phyloP scores from a whole-genome alignment of 345 rosid genomes.

The Syzygium grande region DNA sequence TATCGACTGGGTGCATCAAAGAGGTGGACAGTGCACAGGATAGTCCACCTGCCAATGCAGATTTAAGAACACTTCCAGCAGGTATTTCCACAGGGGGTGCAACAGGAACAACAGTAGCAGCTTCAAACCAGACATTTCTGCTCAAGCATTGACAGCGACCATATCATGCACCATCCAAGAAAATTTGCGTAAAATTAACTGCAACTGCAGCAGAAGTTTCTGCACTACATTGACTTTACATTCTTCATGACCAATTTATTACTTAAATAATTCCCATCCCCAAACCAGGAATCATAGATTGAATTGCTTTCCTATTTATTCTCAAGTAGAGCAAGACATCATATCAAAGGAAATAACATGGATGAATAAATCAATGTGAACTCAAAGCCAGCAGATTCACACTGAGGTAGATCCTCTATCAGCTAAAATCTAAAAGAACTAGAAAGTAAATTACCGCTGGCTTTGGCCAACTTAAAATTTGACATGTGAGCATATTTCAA shows the following conservation, averaged over 20 bases:
- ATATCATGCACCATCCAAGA: neutral
- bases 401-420: neutral
- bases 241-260: neutral
- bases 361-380: neutral
- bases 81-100: conserved; percentile 84
- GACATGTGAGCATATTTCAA: neutral
- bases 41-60: conserved; percentile 98
- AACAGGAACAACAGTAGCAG: conserved; percentile 97
- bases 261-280: neutral
- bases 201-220: neutral
- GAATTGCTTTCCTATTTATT: neutral
- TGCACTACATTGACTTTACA: neutral
- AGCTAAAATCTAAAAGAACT: neutral
- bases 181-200: neutral
- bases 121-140: conserved; percentile 96
- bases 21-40: conserved; percentile 88
- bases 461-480: neutral
- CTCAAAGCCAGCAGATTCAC: neutral
- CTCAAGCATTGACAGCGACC: conserved; percentile 2
- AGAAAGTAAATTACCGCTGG: neutral
- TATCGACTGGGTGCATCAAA: conserved; percentile 84
- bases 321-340: neutral
- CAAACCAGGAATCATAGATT: neutral
- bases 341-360: neutral
- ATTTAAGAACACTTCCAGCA: conserved; percentile 82